Conservation (phyloP, 2,329 filamentous ascomycete genomes). For the Cephalotrichum gorgonifer region DNA sequence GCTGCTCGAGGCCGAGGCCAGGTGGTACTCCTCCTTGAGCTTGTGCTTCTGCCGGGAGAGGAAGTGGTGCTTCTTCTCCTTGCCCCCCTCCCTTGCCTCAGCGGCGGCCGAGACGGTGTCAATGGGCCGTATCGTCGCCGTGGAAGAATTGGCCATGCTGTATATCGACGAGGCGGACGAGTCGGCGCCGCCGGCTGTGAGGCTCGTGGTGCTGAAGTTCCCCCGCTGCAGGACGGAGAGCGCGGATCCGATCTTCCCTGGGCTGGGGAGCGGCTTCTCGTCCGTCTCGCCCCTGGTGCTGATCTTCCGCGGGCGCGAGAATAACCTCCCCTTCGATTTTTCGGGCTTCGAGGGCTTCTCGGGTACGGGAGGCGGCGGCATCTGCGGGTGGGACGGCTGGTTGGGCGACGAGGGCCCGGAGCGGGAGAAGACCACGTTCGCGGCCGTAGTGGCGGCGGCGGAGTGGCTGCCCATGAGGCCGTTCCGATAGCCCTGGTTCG, state of each 20-base stretch:
- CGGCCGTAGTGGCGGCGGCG: conserved; percentile 58
- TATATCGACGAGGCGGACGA: conserved; percentile 55
- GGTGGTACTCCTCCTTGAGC: conserved; percentile 61
- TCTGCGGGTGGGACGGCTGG: conserved; percentile 25
- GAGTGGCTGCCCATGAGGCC: conserved; percentile 49
- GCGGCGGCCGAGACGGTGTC: conserved; percentile 36
- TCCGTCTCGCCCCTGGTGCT: conserved; percentile 57
- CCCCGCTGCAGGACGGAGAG: conserved; percentile 53
- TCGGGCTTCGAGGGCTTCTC: conserved; percentile 54
- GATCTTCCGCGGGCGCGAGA: conserved; percentile 68
- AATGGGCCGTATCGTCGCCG: conserved; percentile 61
- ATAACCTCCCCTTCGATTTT: conserved; percentile 73
- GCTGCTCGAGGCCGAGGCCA: conserved; percentile 67
- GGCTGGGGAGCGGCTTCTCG: conserved; percentile 60
- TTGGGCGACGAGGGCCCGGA: conserved; percentile 45
- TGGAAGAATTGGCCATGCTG: conserved; percentile 64
- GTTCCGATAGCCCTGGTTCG: conserved; percentile 44
- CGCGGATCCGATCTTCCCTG: conserved; percentile 59
- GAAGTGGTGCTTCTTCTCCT: conserved; percentile 72
- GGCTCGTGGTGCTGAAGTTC: conserved; percentile 62
- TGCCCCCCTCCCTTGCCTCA: conserved; percentile 48
- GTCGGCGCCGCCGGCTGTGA: no score
- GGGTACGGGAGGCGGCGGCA: conserved; percentile 26
- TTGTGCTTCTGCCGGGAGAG: conserved; percentile 72
- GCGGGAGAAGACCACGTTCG: conserved; percentile 63